Conservation (phyloP, 371 early-diverging fungal genomes). For the Mortierella sp. region DNA sequence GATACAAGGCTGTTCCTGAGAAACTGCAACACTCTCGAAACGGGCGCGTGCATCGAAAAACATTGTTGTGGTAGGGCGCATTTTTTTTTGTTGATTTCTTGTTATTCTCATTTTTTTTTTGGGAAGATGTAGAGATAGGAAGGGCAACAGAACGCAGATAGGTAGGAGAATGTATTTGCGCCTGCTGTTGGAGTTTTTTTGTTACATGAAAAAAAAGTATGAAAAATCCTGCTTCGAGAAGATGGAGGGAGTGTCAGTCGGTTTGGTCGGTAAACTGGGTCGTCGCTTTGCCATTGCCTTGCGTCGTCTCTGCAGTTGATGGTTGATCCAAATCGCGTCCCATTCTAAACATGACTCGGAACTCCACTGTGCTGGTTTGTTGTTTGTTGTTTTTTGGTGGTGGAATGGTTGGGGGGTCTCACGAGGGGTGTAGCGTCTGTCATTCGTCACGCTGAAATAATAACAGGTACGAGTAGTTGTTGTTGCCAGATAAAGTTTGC, state of each 20-base stretch:
- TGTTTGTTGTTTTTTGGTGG: background rate
- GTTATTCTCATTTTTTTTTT: background rate
- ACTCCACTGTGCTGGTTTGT: slow-evolving; percentile 9
- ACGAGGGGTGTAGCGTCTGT: background rate
- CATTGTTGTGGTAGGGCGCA: background rate
- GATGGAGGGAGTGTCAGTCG: background rate
- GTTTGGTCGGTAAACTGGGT: background rate
- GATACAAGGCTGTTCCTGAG: background rate
- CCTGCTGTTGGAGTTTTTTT: background rate
- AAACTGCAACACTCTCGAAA: background rate
- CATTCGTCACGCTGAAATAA: background rate
- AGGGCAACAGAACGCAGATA: background rate
- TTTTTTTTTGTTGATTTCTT: background rate
- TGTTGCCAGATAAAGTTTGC: background rate
- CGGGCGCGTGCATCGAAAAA: background rate
- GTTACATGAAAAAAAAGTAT: background rate
- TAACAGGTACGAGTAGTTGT: background rate
- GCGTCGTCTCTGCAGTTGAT: background rate
- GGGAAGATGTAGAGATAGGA: background rate
- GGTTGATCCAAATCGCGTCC: slow-evolving; percentile 3
- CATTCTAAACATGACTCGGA: slow-evolving; percentile 7
- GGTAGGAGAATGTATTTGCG: background rate
- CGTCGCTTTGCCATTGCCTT: background rate
- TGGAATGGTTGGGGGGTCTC: slow-evolving; percentile 8
- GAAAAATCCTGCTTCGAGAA: background rate